A percentile compares a stretch with the other conserved stretches of the same genome.
Evolutionary conservation across 2,329 filamentous ascomycete genomes (phyloP).

Genomic region (Penicillium sp.): DNA sequence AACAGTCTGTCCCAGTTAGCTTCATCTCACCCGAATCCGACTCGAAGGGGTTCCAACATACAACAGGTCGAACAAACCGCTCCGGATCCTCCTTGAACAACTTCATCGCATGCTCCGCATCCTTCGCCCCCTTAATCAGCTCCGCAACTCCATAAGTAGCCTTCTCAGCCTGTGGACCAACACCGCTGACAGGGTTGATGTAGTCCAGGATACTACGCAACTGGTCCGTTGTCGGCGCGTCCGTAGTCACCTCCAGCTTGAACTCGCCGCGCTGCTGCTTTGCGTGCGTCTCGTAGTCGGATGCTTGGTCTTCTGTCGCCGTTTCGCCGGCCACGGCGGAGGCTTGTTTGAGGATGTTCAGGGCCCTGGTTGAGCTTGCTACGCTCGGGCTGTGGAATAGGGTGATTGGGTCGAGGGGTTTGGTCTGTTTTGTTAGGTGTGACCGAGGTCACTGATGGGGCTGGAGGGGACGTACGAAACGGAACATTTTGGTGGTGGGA

Average conservation of each 20-base stretch:
- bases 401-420: conserved; percentile 84
- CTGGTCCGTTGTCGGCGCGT: conserved; percentile 74
- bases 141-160: conserved; percentile 61
- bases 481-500: conserved; percentile 22
- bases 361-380: conserved; percentile 67
- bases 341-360: conserved; percentile 73
- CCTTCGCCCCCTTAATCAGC: conserved; percentile 69
- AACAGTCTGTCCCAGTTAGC: conserved; percentile 52
- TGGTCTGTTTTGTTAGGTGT: conserved; percentile 51
- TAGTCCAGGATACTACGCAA: conserved; percentile 80
- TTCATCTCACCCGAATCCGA: conserved; percentile 2
- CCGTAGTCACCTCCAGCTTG: conserved; percentile 79
- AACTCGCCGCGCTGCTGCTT: conserved; percentile 64
- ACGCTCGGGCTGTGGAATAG: conserved; percentile 85
- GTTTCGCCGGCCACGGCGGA: conserved; percentile 64
- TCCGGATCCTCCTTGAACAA: conserved; percentile 65
- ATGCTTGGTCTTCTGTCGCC: conserved; percentile 70
- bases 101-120: conserved; percentile 71
- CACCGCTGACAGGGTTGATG: conserved; percentile 40
- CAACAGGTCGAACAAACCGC: conserved; percentile 70
- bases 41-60: conserved; percentile 44
- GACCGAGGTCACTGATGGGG: background rate
- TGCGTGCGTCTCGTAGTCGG: conserved; percentile 59
- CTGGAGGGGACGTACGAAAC: conserved; percentile 19
- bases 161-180: conserved; percentile 54